Base-by-base conservation (phyloP, 306 rosid species). In the Benincasa hispida region DNA sequence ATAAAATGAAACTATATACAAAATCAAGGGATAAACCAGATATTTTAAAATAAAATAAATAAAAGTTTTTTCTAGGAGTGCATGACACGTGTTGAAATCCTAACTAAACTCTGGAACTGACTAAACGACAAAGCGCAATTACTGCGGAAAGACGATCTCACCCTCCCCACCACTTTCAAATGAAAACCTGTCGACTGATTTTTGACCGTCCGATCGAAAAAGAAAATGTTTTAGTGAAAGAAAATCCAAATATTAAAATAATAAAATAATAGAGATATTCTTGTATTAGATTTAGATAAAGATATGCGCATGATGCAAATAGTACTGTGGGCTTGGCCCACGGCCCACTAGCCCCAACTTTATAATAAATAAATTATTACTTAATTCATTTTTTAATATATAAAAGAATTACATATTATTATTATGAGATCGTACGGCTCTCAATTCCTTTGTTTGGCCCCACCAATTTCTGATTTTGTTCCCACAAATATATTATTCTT, bases 71-170 rank as follows among this genome's bases (percentile, higher is more conserved):
- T 13, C 5, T 28, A 11, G 27, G 5, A 80, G 88, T 87, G 90
- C 75, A 32, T 27, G 86, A 83, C 80, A 89, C 86, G 88, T 91
- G 94, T 84, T 84, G 65, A 41, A 82, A 74, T 88, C 86, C 87
- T 69, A 91, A 89, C 94, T 87, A 35, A 75, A 60, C 51, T 84
- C 78, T 70, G 62, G 76, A 63, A 78, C 88, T 81, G 7, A 42
- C 59, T 50, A 84, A 79, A 89, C 90, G 88, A 87, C 87, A 80
- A 69, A 7, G 8, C 13, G 22, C 37, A 24, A 24, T 69, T 69
- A 45, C 56, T 69, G 22, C 75, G 12, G 21, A 69, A 22, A 45
- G 75, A 69, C 56, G 75, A 69, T 69, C 75, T 22, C 32, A 14
- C 56, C 75, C 78, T 19, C 74, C 21, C 19, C 53, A 66, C 73